These are phyloP conservation scores for Fomitopsis pulvina DNA, from an alignment of 768 basidiomycete species.

Conservation along the genomic window DNA sequence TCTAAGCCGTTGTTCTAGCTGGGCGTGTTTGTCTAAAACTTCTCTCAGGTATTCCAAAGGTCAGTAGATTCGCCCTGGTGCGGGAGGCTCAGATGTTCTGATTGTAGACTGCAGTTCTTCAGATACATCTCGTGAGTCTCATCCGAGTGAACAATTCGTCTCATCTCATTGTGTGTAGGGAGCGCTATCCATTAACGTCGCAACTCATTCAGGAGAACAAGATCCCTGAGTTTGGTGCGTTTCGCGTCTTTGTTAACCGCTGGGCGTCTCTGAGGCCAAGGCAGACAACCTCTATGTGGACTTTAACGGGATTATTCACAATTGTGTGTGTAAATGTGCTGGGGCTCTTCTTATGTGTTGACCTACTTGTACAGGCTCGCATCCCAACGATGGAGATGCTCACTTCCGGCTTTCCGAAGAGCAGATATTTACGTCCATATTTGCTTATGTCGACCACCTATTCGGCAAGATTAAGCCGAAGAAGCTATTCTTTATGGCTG, in stretches of 20 bases:
- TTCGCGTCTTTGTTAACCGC: slow-evolving; percentile 3
- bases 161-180: slow-evolving; percentile 39
- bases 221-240: slow-evolving; percentile 95
- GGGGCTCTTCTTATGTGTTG: too few relatives aligned
- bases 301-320: slow-evolving; percentile 91
- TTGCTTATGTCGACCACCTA: slow-evolving; percentile 93
- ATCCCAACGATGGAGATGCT: slow-evolving; percentile 94
- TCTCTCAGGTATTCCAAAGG: slow-evolving; percentile 41
- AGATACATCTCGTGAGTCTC: slow-evolving; percentile 84
- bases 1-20: background rate
- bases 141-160: background rate
- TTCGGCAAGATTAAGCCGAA: slow-evolving; percentile 97
- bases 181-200: slow-evolving; percentile 96
- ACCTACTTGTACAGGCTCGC: slow-evolving; percentile 51
- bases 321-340: slow-evolving; percentile 46
- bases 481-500: slow-evolving; percentile 98
- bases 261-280: slow-evolving; percentile 8
- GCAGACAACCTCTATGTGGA: slow-evolving; percentile 88
- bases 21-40: background rate
- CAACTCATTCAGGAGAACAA: slow-evolving; percentile 98
- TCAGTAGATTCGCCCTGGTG: slow-evolving; percentile 14
- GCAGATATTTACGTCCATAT: slow-evolving; percentile 96
- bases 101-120: slow-evolving; percentile 63
- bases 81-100: background rate
- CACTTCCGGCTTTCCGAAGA: slow-evolving; percentile 95